phyloP scores from a whole-genome alignment of 176 grass and related monocot genomes.

The Aegilops tauschii region DNA sequence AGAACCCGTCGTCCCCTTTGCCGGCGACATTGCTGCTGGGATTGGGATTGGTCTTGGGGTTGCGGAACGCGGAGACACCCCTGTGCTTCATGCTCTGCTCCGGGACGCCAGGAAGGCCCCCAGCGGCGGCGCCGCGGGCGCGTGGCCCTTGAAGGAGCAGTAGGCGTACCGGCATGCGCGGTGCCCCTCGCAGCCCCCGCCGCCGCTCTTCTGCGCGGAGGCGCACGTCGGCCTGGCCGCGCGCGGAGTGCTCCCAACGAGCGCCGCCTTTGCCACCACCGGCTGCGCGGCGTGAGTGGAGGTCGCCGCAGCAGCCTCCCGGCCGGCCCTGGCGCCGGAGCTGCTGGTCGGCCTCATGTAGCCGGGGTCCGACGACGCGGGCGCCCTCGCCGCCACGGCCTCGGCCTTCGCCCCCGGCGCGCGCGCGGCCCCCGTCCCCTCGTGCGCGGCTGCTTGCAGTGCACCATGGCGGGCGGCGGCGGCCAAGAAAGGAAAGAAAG shows the following conservation, averaged over 20 bases:
- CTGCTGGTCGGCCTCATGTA: constrained; percentile 13
- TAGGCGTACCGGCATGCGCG: constrained; percentile 72
- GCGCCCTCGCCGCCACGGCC: not conserved
- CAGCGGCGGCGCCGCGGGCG: constrained; percentile 45
- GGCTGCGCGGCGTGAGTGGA: not conserved
- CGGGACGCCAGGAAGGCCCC: constrained; percentile 53
- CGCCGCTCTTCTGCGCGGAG: constrained; percentile 51
- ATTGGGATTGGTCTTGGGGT: too few relatives aligned
- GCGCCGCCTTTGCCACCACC: not conserved
- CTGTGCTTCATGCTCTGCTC: constrained; percentile 78
- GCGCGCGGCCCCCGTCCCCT: not conserved
- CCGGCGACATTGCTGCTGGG: not conserved
- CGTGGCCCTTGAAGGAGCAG: constrained; percentile 81
- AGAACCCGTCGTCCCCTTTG: constrained; percentile 27
- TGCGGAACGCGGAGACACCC: constrained; percentile 59
- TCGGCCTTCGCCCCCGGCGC: not conserved
- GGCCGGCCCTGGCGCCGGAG: not conserved
- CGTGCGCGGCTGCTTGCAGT: not conserved
- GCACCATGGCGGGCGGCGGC: constrained; percentile 1
- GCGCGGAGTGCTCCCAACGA: not conserved
- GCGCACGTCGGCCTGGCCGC: constrained; percentile 67
- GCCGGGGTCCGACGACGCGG: too few relatives aligned
- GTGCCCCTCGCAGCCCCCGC: constrained; percentile 16
- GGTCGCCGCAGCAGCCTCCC: not conserved
- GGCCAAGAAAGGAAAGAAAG: not conserved